These are phyloP conservation scores for Sanghuangporus weigelae DNA, from an alignment of 1,284 basidiomycete genomes.

Conservation along the genomic window DNA sequence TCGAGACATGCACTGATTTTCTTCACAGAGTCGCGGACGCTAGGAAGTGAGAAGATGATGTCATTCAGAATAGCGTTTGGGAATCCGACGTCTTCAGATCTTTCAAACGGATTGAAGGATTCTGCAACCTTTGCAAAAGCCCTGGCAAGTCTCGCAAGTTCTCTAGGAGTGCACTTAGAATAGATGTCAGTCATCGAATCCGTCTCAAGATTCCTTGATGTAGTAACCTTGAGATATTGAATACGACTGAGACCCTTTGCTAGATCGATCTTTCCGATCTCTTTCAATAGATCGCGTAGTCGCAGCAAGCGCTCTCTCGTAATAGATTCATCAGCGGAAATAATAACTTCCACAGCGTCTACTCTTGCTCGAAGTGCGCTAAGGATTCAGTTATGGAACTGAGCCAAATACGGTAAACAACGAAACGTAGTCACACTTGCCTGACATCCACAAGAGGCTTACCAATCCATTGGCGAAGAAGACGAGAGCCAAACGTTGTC, in stretches of 20 bases:
- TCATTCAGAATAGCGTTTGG: slow-evolving; percentile 65
- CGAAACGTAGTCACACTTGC: slow-evolving; percentile 35
- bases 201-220: not conserved
- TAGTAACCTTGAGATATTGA: slow-evolving; percentile 80
- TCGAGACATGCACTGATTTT: slow-evolving; percentile 58
- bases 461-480: slow-evolving; percentile 85
- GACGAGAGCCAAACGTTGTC: slow-evolving; percentile 84
- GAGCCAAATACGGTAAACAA: not conserved
- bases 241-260: slow-evolving; percentile 85
- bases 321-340: slow-evolving; percentile 32
- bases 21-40: slow-evolving; percentile 51
- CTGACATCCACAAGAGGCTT: slow-evolving; percentile 73
- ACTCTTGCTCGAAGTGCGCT: slow-evolving; percentile 73
- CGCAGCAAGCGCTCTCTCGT: slow-evolving; percentile 52
- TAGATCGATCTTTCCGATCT: slow-evolving; percentile 70
- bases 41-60: slow-evolving; percentile 66
- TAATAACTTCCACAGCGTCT: slow-evolving; percentile 83
- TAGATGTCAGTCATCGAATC: not conserved
- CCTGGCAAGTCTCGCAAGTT: slow-evolving; percentile 73
- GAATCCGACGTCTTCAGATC: slow-evolving; percentile 48
- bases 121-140: slow-evolving; percentile 72
- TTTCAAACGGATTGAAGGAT: slow-evolving; percentile 53
- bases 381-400: slow-evolving; percentile 1
- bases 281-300: slow-evolving; percentile 66
- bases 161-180: slow-evolving; percentile 76